These are phyloP conservation scores for Mycena pura DNA, from an alignment of 768 basidiomycete species.

Conservation along the genomic window DNA sequence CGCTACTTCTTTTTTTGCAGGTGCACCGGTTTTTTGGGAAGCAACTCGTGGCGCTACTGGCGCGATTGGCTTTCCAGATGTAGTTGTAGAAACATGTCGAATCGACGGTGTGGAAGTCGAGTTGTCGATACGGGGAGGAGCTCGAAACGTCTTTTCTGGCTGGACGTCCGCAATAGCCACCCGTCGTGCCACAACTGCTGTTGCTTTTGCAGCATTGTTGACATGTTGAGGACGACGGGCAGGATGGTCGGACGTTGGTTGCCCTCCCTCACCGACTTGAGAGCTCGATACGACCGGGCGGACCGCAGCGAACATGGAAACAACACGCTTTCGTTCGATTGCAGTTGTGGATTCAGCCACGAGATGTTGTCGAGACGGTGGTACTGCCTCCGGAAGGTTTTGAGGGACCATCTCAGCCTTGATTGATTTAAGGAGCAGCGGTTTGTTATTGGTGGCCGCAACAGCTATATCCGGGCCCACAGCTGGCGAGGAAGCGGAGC, in stretches of 20 bases:
- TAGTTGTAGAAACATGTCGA: neutral
- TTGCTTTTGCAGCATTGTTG: neutral
- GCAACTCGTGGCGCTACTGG: neutral
- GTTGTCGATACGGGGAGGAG: conserved; percentile 13
- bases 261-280: conserved; percentile 8
- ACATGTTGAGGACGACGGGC: conserved; percentile 4
- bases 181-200: conserved; percentile 12
- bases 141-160: conserved; percentile 12
- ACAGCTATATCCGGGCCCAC: conserved; percentile 2
- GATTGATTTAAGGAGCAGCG: neutral
- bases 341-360: neutral
- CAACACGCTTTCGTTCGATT: conserved; percentile 18
- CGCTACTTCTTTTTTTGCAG: neutral
- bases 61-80: neutral
- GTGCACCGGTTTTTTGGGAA: conserved; percentile 1
- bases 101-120: conserved; percentile 24
- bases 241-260: conserved; percentile 8
- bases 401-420: conserved; percentile 11
- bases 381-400: neutral
- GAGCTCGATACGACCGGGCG: conserved; percentile 3
- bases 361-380: conserved; percentile 4
- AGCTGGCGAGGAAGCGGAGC: conserved; percentile 25
- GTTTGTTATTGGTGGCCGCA: neutral
- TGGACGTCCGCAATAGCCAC: conserved; percentile 13
- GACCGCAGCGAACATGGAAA: conserved; percentile 24